Base-by-base conservation (phyloP, 2,329 filamentous ascomycete species). In the Aspergillus thermomutatus region DNA sequence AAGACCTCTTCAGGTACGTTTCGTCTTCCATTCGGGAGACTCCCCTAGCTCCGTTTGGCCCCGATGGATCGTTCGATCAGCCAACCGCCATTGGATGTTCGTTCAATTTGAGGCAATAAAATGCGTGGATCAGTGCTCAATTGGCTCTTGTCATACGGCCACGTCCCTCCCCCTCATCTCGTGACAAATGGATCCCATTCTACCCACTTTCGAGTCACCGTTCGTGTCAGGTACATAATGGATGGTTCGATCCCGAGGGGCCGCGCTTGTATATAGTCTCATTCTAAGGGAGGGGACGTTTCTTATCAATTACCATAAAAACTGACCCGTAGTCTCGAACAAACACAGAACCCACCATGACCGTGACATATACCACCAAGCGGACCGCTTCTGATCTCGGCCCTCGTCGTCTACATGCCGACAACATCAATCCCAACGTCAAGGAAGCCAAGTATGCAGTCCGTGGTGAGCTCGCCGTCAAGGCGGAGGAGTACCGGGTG, bases 381-480 rank as follows among this genome's bases (percentile, higher is more conserved):
- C 77, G 78, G 64, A 76, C 69, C 65, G 78, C 83, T 76, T 73
- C 77, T 50, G 75, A 79, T 50, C 75, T 78, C 25, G 61, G 72
- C 11, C 53, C 64, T 17, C 75, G 80, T 58, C 77, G 78, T 50
- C 82, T 99, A 66, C 89, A 83, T 68, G 81, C 90, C 69, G 82
- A 91, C 76, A 96, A 94, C 80, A 96, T 99, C 82, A 99, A 97
- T 80, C 90, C 86, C 50, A 84, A 94, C 74, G 85, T 97, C 64
- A 87, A 87, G 72, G 85, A 87, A 60, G 94, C 94, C 71, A 87
- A 96, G 79, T 99, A 99, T 80, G 94, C 94, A 65, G 94, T 99
- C 55, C 91, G 94, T 67, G 94, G 94, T 71, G 94, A 97, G 78
- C 85, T 99, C 62, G 93, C 94, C 56, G 89, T 95, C 73, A 91